These are phyloP conservation scores for Dothistroma septosporum DNA, from an alignment of 2,329 filamentous ascomycete species.

Conservation along the genomic window DNA sequence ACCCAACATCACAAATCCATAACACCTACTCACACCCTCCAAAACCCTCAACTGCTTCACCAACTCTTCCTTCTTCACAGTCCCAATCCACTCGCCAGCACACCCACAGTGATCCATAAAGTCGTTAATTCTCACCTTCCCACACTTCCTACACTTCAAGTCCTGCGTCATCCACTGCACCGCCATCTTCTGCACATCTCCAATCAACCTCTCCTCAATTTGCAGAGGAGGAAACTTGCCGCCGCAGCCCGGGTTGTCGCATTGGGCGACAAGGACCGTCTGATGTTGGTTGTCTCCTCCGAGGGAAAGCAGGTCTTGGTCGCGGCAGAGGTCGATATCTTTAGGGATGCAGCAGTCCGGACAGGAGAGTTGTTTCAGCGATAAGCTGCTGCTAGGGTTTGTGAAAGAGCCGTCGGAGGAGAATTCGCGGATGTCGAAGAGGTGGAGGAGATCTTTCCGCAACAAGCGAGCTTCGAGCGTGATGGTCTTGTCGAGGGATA, in stretches of 20 bases:
- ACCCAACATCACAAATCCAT: conserved; percentile 75
- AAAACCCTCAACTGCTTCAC: conserved; percentile 64
- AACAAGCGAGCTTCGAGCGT: conserved; percentile 81
- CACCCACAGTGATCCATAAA: conserved; percentile 97
- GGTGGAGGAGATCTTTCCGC: conserved; percentile 78
- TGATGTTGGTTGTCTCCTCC: conserved; percentile 4
- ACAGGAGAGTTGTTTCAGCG: conserved; percentile 73
- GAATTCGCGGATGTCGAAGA: conserved; percentile 96
- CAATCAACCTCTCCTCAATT: conserved; percentile 79
- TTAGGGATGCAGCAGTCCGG: conserved; percentile 84
- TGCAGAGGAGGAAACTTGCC: conserved; percentile 70
- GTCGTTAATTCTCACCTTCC: conserved; percentile 70
- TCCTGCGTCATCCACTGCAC: conserved; percentile 87
- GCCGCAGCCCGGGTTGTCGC: conserved; percentile 56
- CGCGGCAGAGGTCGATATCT: conserved; percentile 87
- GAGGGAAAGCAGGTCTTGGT: conserved; percentile 68
- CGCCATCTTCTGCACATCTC: conserved; percentile 67
- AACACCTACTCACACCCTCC: conserved; percentile 69
- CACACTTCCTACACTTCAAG: conserved; percentile 73
- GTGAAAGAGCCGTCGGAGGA: conserved; percentile 78
- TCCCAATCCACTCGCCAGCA: conserved; percentile 77
- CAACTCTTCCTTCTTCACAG: conserved; percentile 63
- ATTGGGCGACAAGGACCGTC: conserved; percentile 42
- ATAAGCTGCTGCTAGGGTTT: conserved; percentile 75
- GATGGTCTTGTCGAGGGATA: conserved; percentile 86